Conservation (phyloP, 192 early-diverging fungal genomes). For the Entomortierella chlamydospora region DNA sequence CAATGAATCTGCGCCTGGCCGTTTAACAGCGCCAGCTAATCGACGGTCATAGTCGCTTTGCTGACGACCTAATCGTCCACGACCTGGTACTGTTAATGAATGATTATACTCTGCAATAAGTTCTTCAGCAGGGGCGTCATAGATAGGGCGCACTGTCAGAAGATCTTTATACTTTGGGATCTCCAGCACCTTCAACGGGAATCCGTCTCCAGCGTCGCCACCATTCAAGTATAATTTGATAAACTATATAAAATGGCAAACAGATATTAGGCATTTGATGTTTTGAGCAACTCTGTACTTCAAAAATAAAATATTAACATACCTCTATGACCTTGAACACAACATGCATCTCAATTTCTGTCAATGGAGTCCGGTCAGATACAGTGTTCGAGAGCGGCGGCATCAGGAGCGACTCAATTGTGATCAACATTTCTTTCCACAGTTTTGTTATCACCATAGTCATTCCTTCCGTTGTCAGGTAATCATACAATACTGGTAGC, state of each 20-base stretch:
- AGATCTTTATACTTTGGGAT: constrained; percentile 75
- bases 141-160: constrained; percentile 69
- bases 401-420: constrained; percentile 76
- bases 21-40: constrained; percentile 10
- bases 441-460: constrained; percentile 72
- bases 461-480: constrained; percentile 74
- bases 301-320: background rate
- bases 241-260: constrained; percentile 59
- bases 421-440: constrained; percentile 78
- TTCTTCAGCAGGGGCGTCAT: constrained; percentile 73
- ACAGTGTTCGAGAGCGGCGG: constrained; percentile 74
- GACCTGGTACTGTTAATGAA: constrained; percentile 37
- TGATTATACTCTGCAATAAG: constrained; percentile 72
- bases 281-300: background rate
- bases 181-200: constrained; percentile 69
- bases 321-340: constrained; percentile 78
- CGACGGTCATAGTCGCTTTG: constrained; percentile 49
- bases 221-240: constrained; percentile 81
- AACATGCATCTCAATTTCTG: constrained; percentile 71
- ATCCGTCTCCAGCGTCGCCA: constrained; percentile 74
- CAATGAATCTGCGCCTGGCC: constrained; percentile 22
- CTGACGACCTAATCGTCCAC: constrained; percentile 41
- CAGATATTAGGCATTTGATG: no score
- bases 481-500: constrained; percentile 71
- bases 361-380: constrained; percentile 71